A percentile compares a stretch with the other conserved stretches of the same genome.
Conservation (phyloP, 305 asterid species). For the Ilex paraguariensis region DNA sequence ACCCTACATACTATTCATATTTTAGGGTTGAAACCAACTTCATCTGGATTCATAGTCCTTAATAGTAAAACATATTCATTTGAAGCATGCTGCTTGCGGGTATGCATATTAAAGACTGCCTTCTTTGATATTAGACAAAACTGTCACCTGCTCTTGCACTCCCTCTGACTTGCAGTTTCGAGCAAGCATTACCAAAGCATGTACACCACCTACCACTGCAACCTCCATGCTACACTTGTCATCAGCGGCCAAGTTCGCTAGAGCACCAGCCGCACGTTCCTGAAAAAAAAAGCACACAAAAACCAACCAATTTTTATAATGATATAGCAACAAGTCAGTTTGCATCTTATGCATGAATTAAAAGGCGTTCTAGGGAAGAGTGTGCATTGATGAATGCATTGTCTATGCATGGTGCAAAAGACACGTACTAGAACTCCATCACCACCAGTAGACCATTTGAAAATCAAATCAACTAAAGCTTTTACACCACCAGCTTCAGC, state of each 20-base stretch:
- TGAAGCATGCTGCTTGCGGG: slow-evolving; percentile 2
- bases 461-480: slow-evolving; percentile 85
- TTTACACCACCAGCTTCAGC: slow-evolving; percentile 87
- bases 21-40: too few relatives aligned
- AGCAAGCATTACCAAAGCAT: slow-evolving; percentile 72
- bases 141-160: slow-evolving; percentile 86
- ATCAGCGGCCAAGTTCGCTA: slow-evolving; percentile 94
- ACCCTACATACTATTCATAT: slow-evolving; percentile 1
- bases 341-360: background rate
- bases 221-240: slow-evolving; percentile 87
- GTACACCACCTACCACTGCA: slow-evolving; percentile 70
- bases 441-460: slow-evolving; percentile 80
- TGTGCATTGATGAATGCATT: slow-evolving; percentile 4
- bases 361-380: slow-evolving; percentile 1
- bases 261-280: slow-evolving; percentile 96
- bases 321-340: too few relatives aligned
- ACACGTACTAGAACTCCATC: slow-evolving; percentile 84
- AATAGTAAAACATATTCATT: background rate
- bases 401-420: slow-evolving; percentile 2
- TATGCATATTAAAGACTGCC: slow-evolving; percentile 2
- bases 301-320: background rate
- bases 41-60: background rate
- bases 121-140: slow-evolving; percentile 10
- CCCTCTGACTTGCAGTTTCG: slow-evolving; percentile 75
- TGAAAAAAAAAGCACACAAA: slow-evolving; percentile 30